Base-by-base conservation (phyloP, 306 rosid species). In the Pueraria montana region DNA sequence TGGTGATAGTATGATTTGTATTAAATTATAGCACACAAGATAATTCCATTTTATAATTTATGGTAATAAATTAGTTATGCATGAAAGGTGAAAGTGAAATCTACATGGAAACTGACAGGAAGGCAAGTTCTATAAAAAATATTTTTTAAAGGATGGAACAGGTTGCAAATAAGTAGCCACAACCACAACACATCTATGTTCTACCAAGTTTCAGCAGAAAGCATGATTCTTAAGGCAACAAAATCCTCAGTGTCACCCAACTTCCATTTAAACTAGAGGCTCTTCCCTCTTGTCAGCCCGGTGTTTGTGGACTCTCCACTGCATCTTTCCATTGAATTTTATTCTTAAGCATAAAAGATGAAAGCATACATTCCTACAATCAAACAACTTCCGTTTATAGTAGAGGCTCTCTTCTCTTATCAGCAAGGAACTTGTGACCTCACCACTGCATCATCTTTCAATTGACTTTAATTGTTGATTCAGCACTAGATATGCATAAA, bases 201-300 rank as follows among this genome's bases (percentile, higher is more conserved):
- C 73, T 63, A 63, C 64, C 53, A 49, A 50, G 13, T 62, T 34
- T 49, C 45, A 59, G 48, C 38, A 71, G 38, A 30, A 34, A 74
- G 66, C 27, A 16, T 30, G 55, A 45, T n/a, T 34, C 32, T 81
- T 49, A 49, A n/a, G n/a, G 62, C 17, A 27, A 9, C 21, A 55
- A 24, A 34, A 13, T 12, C 30, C 42, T n/a, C 2, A 2, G 50
- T 59, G 79, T 18, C 30, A 61, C 48, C 42, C 34, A 56, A 32
- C 62, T 62, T 21, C 72, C 21, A 27, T 77, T 30, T 77, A n/a
- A 79, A 18, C n/a, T 23, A 73, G n/a, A 81, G 65, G 62, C 42
- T 14, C 61, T 34, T 52, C 42, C 3, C 49, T 21, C 62, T 34
- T 66, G 45, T 56, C 18, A 45, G 42, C 23, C 62, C 16, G 24